Evolutionary conservation across 164 flowering plant species (phyloP), one percentile per base, ranked within the genome.

Genomic region (Litsea cubeba): DNA sequence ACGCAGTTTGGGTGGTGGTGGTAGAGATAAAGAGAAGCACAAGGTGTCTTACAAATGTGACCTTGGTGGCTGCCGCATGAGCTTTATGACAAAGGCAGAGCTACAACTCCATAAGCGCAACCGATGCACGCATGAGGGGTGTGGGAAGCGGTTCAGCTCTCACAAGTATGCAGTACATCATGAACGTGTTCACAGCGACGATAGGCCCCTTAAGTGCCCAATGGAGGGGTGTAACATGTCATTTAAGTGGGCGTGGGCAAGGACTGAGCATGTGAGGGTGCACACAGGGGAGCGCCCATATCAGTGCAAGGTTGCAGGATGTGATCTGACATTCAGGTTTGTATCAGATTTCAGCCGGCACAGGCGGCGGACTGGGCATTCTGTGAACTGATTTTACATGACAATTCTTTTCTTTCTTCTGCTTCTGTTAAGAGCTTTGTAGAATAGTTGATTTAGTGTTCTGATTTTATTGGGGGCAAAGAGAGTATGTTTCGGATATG

Each of bases 241-340:
- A 1, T 95, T 95, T 84, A 95, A 95, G 83, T 95, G 97, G 98
- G 90, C 93, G 5, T 95, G 98, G 98, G 99, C 99, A 3, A 81
- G 95, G 77, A 93, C 94, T 1, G 98, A 95, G 82, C 98, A 93
- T 75, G 49, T 90, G 28, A 81, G 98, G 11, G 85, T 91, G 71
- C 99, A 95, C 79, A 95, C 97, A 0, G 96, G 97, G n/a, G 97
- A 89, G 78, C 83, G 91, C 26, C 98, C 99, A 0, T 95, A 93
- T 77, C 68, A 79, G 68, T 95, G 98, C 87, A 84, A 86, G 83
- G 81, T 85, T 7, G 84, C 81, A 32, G 97, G 91, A 0, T 95
- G 98, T 78, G 94, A 93, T 23, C 86, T 83, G 51, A 87, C 91
- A 64, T 95, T 95, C 85, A 85, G 99, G 78, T 95, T 87, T 77